Conservation (phyloP, 1,284 basidiomycete genomes). For the Fistulina hepatica region DNA sequence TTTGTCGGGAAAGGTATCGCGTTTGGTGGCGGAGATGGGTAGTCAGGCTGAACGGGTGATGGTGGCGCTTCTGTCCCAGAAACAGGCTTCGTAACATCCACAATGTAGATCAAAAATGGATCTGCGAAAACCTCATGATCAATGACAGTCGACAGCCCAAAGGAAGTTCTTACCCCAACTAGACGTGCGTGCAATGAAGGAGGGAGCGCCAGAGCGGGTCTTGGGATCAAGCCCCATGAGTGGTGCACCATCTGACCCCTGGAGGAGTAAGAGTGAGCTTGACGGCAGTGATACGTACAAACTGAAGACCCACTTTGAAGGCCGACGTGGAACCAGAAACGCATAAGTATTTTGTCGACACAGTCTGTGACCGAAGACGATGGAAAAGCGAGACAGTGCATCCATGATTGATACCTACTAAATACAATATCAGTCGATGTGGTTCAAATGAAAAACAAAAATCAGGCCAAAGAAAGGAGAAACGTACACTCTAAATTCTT, state of each 20-base stretch:
- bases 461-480: slow-evolving; percentile 13
- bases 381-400: slow-evolving; percentile 94
- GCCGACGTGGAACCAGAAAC: slow-evolving; percentile 85
- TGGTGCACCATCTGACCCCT: slow-evolving; percentile 79
- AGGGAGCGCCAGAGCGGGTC: slow-evolving; percentile 60
- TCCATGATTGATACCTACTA: slow-evolving; percentile 92
- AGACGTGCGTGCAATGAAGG: slow-evolving; percentile 76
- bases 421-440: slow-evolving; percentile 12
- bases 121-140: slow-evolving; percentile 34
- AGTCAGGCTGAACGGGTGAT: slow-evolving; percentile 71
- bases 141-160: slow-evolving; percentile 10
- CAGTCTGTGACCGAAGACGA: slow-evolving; percentile 84
- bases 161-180: slow-evolving; percentile 56
- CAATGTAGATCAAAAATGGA: slow-evolving; percentile 93
- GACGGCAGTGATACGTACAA: too few relatives aligned
- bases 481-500: slow-evolving; percentile 86
- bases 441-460: slow-evolving; percentile 9
- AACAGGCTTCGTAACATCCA: slow-evolving; percentile 73
- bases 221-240: slow-evolving; percentile 73
- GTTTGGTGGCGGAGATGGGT: slow-evolving; percentile 82
- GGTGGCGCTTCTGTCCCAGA: slow-evolving; percentile 65
- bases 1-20: slow-evolving; percentile 75
- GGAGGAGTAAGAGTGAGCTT: too few relatives aligned
- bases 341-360: slow-evolving; percentile 92
- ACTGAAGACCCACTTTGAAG: too few relatives aligned